Evolutionary conservation across 306 rosid genomes (phyloP), one percentile per base, ranked within the genome.

Genomic region (Cajanus cajan): DNA sequence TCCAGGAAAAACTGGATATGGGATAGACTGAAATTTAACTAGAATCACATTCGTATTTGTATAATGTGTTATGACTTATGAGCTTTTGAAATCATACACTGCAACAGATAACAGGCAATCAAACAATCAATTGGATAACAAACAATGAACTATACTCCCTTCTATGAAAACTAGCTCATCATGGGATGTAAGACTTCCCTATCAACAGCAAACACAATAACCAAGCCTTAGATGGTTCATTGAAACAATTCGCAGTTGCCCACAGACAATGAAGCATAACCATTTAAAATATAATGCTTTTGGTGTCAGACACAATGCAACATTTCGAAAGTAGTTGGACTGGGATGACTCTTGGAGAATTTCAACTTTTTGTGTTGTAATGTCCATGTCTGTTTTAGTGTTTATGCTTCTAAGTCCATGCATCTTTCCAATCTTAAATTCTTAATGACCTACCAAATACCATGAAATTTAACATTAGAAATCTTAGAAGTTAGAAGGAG

Each of bases 1-100:
- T 79, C 98, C 98, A 51, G 98, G 97, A 79, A 95, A 95, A 90
- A 90, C 98, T 86, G 98, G 98, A 90, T 95, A 95, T 68, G 98
- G 98, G 88, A 95, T 86, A 85, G 98, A 95, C 98, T 95, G 98
- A 88, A 95, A 94, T 88, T 90, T 90, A 86, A 92, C 92, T 87
- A 76, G 89, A 67, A 90, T 91, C 89, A 87, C 80, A 85, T 86
- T 91, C 75, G 44, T 80, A 85, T 81, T 85, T 87, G 79, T 76
- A 71, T 74, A 79, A 78, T 52, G 80, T 22, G 33, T 66, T 59
- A 39, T 55, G 44, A 65, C n/a, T n/a, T n/a, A n/a, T n/a, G n/a
- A n/a, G n/a, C 3, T 28, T 28, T 28, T 28, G 50, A 76, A 82
- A 73, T 54, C 13, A 73, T 50, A 41, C 8, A 50, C 1, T 28